These are phyloP conservation scores for Termitomyces sp. DNA, from an alignment of 1,284 basidiomycete species.

Conservation along the genomic window DNA sequence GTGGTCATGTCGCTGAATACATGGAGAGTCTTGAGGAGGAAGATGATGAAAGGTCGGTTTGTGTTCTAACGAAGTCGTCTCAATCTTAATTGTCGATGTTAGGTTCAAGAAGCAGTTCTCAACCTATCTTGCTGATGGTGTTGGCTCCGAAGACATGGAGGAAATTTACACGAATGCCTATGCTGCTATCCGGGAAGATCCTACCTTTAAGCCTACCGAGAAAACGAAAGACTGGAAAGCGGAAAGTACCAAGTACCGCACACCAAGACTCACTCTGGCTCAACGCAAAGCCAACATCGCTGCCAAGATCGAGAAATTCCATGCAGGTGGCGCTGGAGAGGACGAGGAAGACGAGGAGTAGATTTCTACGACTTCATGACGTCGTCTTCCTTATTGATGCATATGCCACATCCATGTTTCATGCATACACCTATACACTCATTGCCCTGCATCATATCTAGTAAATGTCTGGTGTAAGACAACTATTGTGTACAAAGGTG, in stretches of 20 bases:
- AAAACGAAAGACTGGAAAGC: slow-evolving; percentile 93
- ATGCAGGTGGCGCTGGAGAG: slow-evolving; percentile 53
- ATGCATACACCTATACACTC: slow-evolving; percentile 3
- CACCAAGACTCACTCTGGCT: slow-evolving; percentile 68
- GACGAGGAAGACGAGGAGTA: slow-evolving; percentile 62
- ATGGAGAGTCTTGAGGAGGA: slow-evolving; percentile 99
- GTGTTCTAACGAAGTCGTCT: neutral
- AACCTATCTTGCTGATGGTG: slow-evolving; percentile 90
- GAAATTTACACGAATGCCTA: slow-evolving; percentile 92
- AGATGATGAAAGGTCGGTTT: slow-evolving; percentile 83
- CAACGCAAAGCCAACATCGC: slow-evolving; percentile 79
- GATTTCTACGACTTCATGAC: slow-evolving; percentile 17
- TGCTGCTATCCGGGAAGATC: slow-evolving; percentile 94
- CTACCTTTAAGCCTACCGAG: slow-evolving; percentile 85
- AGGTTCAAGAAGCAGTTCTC: slow-evolving; percentile 99
- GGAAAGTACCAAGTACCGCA: slow-evolving; percentile 76
- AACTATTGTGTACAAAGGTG: neutral
- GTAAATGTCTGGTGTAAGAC: neutral
- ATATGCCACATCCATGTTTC: slow-evolving; percentile 10
- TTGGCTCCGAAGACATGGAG: slow-evolving; percentile 97
- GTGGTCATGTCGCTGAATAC: slow-evolving; percentile 98
- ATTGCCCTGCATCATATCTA: neutral
- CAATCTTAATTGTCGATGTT: neutral
- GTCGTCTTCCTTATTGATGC: neutral
- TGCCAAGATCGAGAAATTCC: slow-evolving; percentile 82